Evolutionary conservation across 768 basidiomycete genomes (phyloP), one percentile per base, ranked within the genome.

Genomic region (Chlorophyllum brunneum): DNA sequence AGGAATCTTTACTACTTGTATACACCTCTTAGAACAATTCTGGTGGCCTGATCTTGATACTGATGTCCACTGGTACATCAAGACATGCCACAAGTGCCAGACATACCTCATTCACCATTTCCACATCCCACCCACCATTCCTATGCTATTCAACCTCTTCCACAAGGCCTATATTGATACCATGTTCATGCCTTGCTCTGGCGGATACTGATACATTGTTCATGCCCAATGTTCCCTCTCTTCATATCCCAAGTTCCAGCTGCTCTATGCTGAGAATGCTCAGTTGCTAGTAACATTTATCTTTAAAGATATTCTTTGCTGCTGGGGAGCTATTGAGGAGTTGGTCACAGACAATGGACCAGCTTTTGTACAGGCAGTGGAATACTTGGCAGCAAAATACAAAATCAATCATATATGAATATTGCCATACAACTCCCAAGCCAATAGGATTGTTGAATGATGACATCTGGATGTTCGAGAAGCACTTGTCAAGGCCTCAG

Each of bases 351-450:
- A 75, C 54, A 59, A 59, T 26, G 64, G 71, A 0, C 54, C 62
- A 0, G 62, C 63, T 0, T 65, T 68, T 15, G 27, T 70, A 4
- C 54, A 59, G 44, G 60, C 61, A 1, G 55, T 46, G 4, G 51
- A 59, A 23, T 55, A 48, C 34, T 50, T 66, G 0, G 44, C 53
- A 4, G 48, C 57, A 10, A 55, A 56, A 8, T 69, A 69, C 15
- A 49, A 68, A 2, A 73, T 78, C 15, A 45, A 54, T 0, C 71
- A 75, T 33, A 76, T 78, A 11, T 53, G 60, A 0, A 74, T 78
- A 2, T 72, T 67, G 0, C 58, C 66, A 0, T 78, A 77, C 59
- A 78, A 78, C 47, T 75, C 68, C 0, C 64, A 59, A 2, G 70
- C 71, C 0, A 77, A 78, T n/a, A 66, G 76, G 0, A 53, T 67